Conservation (phyloP, 306 rosid genomes). For the Corylus americana region DNA sequence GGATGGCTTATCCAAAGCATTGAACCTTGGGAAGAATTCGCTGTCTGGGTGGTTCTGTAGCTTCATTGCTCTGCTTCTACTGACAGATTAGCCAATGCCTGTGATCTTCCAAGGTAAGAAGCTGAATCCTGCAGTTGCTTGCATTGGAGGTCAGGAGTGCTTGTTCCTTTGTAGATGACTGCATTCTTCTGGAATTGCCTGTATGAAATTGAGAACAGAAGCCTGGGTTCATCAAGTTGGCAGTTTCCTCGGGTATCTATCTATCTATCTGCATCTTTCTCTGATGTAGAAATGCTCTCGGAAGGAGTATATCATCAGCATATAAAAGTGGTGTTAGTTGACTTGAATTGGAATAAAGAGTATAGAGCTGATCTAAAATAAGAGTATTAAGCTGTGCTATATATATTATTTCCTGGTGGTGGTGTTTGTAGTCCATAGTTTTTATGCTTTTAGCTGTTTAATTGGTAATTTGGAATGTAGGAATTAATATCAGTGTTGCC, state of each 20-base stretch:
- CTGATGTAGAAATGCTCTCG: neutral
- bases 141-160: neutral
- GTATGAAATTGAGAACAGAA: neutral
- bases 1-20: conserved; percentile 10
- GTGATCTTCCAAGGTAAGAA: conserved; percentile 17
- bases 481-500: neutral
- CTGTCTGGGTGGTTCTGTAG: neutral
- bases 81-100: neutral
- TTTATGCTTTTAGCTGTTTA: neutral
- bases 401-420: neutral
- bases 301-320: neutral
- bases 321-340: neutral
- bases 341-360: neutral
- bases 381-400: neutral
- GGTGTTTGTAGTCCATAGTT: neutral
- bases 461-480: neutral
- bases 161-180: conserved; percentile 2
- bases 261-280: neutral
- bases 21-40: conserved; percentile 13
- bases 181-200: neutral
- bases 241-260: neutral
- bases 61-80: conserved; percentile 12
- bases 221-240: neutral
- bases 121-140: neutral
- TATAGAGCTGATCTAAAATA: neutral